Evolutionary conservation across 257 asterid genomes (phyloP), one percentile per base, ranked within the genome.

Genomic region (Fraxinus quadrangulata): DNA sequence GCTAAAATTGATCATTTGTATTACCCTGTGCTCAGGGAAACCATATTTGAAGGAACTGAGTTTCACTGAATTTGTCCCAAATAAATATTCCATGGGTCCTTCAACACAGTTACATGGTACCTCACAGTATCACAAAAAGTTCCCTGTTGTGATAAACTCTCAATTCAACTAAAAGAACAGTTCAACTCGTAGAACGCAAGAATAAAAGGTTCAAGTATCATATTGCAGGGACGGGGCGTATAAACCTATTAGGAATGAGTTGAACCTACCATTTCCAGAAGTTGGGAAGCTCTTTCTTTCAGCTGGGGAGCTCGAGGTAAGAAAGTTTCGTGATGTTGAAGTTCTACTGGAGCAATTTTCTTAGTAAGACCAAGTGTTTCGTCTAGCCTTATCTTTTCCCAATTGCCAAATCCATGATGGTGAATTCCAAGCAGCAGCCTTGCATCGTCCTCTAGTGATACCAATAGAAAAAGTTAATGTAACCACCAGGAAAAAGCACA

Each of bases 321-420:
- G 85, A 96, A 96, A 47, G 99, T 96, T 84, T 96, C 99, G 24
- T 93, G 97, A 84, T 96, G 97, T 81, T 93, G 99, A 80, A 96
- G 98, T 86, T 96, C 98, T 77, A 88, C 99, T 0, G 99, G 99
- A 81, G 99, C 99, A 85, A 96, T 93, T 89, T 93, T 96, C 90
- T 92, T 96, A 23, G 83, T 85, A 78, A 96, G 97, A 71, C 98
- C 97, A 81, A 96, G 96, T 33, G 77, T 92, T 82, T 87, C 97
- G 71, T 96, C 97, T 80, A 96, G 79, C 75, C 99, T 91, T 80
- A 93, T 90, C 82, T 83, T 86, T 83, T 96, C 99, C 99, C 99
- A 96, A 83, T 91, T 96, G 76, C 98, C 98, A 83, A 96, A 96
- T 84, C 99, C 99, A 75, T 96, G 91, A 85, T 89, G 91, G 82